These are phyloP conservation scores for Sungouiella thailandica DNA, from an alignment of 805 yeast genomes.

Conservation along the genomic window DNA sequence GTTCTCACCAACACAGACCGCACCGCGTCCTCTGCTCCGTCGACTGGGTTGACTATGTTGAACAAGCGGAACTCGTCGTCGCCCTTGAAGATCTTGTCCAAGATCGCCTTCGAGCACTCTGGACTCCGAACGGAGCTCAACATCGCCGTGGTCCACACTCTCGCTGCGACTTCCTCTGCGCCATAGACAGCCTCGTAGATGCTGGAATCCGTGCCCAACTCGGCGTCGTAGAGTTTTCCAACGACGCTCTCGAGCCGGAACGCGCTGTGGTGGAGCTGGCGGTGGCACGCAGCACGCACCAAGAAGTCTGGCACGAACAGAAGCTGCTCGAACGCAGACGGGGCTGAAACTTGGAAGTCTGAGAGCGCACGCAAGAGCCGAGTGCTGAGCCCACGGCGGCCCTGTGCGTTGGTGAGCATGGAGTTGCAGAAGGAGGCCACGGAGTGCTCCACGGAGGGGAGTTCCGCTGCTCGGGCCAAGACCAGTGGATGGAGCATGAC, in stretches of 20 bases:
- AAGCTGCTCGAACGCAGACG: slow-evolving; percentile 32
- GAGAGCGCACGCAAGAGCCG: slow-evolving; percentile 44
- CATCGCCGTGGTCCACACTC: slow-evolving; percentile 46
- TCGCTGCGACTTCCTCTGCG: slow-evolving; percentile 49
- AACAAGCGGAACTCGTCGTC: slow-evolving; percentile 40
- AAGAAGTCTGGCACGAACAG: slow-evolving; percentile 51
- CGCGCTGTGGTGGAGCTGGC: slow-evolving; percentile 51
- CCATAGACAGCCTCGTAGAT: slow-evolving; percentile 52
- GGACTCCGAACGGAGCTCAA: slow-evolving; percentile 28
- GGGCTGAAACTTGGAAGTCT: slow-evolving; percentile 34
- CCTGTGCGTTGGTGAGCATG: slow-evolving; percentile 45
- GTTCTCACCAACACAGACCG: slow-evolving; percentile 56
- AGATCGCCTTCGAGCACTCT: slow-evolving; percentile 24
- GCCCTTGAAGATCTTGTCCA: slow-evolving; percentile 33
- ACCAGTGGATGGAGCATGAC: slow-evolving; percentile 40
- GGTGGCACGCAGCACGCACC: slow-evolving; percentile 39
- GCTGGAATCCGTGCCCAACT: slow-evolving; percentile 24
- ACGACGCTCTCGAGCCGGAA: slow-evolving; percentile 58
- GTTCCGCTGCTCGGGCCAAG: slow-evolving; percentile 30
- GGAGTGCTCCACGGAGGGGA: slow-evolving; percentile 19
- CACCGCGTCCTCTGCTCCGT: slow-evolving; percentile 64
- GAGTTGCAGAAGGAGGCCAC: slow-evolving; percentile 35
- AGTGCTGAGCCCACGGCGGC: slow-evolving; percentile 70
- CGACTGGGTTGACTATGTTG: slow-evolving; percentile 50
- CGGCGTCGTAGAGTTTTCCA: slow-evolving; percentile 46